A percentile compares a stretch with the other conserved stretches of the same genome.
These are phyloP conservation scores for Gossypium stocksii DNA, from an alignment of 345 rosid genomes.

Conservation along the genomic window DNA sequence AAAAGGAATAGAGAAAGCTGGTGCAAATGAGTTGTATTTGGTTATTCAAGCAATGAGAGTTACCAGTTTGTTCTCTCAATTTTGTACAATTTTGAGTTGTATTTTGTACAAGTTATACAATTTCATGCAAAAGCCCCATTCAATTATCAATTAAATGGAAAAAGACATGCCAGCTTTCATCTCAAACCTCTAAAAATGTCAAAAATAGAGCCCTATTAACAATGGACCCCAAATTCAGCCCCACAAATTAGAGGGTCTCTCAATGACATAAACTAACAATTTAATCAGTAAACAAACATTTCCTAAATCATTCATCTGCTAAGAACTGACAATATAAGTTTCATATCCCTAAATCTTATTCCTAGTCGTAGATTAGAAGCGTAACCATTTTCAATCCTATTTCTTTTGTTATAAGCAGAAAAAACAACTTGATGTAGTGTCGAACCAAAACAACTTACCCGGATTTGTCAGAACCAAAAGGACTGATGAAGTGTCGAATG, in stretches of 20 bases:
- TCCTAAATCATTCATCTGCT: neutral
- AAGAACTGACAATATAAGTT: neutral
- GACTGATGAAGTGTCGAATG: neutral
- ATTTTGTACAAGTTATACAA: too few species aligned
- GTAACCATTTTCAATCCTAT: neutral
- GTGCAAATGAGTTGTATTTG: too few species aligned
- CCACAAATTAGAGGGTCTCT: neutral
- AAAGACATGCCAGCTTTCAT: neutral
- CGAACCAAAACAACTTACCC: too few species aligned
- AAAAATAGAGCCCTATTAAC: neutral
- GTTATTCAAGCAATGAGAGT: too few species aligned
- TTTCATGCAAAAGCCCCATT: neutral
- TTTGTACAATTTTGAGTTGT: too few species aligned
- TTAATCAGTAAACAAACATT: neutral
- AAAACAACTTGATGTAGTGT: neutral
- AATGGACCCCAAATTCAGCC: neutral
- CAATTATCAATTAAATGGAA: neutral
- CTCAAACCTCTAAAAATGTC: neutral
- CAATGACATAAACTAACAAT: neutral
- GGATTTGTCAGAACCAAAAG: constrained; percentile 12
- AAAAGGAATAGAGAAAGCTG: too few species aligned
- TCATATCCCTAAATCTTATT: neutral
- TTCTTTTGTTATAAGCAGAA: neutral
- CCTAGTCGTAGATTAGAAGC: neutral
- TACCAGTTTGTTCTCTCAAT: too few species aligned